These are phyloP conservation scores for Alopecurus myosuroides DNA, from an alignment of 176 grass and related monocot genomes.

Conservation along the genomic window DNA sequence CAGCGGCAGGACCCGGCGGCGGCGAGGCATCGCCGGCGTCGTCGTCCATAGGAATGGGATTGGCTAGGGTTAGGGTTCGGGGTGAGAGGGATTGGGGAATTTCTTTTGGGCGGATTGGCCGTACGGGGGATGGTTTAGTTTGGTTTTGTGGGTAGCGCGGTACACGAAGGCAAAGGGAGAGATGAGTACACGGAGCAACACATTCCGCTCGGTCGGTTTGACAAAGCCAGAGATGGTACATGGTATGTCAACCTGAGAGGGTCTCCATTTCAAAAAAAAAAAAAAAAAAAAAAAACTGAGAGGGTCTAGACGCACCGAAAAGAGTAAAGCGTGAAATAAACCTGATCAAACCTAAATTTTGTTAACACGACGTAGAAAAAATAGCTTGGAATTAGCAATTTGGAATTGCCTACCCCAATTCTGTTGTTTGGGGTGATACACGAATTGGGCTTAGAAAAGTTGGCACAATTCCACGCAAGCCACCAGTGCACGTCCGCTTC, in stretches of 20 bases:
- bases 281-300: too few relatives aligned
- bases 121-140: not conserved
- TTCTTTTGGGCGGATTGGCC: not conserved
- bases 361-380: too few relatives aligned
- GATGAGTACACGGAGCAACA: not conserved
- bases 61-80: conserved; percentile 40
- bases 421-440: too few relatives aligned
- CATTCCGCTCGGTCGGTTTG: not conserved
- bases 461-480: too few relatives aligned
- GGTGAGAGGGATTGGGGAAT: not conserved
- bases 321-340: too few relatives aligned
- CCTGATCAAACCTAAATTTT: too few relatives aligned
- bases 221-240: not conserved
- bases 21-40: conserved; percentile 37
- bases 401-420: too few relatives aligned
- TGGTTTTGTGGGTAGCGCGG: not conserved
- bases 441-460: too few relatives aligned
- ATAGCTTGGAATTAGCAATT: too few relatives aligned
- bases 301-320: too few relatives aligned
- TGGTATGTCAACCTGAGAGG: not conserved
- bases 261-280: too few relatives aligned
- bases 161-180: not conserved
- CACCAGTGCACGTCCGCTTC: too few relatives aligned
- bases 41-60: conserved; percentile 28
- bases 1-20: not conserved